Percentiles rank a stretch among this genome's conserved stretches.
Evolutionary conservation across 179 eudicot species (phyloP).

Genomic region (Sideroxylon spinosum): DNA sequence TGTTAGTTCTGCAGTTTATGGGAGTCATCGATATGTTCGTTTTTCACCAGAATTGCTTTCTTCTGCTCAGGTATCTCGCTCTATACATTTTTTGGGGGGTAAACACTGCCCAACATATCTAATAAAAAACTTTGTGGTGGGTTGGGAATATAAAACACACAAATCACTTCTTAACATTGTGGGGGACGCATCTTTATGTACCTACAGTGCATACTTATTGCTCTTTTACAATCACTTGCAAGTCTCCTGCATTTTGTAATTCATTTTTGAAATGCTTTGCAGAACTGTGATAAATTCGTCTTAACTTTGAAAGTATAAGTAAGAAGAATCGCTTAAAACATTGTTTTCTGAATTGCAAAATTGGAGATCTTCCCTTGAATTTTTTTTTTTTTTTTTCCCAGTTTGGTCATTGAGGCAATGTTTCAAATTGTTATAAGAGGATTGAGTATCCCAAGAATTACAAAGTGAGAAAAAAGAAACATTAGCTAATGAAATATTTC

Average conservation of each 20-base stretch:
- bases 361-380: neutral
- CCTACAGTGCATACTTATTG: too few species aligned
- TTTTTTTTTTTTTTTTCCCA: neutral
- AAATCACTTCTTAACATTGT: too few species aligned
- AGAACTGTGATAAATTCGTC: neutral
- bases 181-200: too few species aligned
- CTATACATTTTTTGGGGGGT: neutral
- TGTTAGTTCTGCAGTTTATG: conserved; percentile 97
- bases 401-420: neutral
- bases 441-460: neutral
- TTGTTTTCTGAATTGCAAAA: neutral
- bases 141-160: too few species aligned
- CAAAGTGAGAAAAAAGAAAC: neutral
- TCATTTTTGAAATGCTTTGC: neutral
- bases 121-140: too few species aligned
- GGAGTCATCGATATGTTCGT: conserved; percentile 93
- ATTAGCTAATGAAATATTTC: neutral
- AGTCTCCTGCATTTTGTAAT: too few species aligned
- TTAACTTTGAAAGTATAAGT: neutral
- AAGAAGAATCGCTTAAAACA: neutral
- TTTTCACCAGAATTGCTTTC: conserved; percentile 90
- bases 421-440: neutral
- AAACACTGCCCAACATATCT: too few species aligned
- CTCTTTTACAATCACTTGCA: too few species aligned
- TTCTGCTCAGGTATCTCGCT: conserved; percentile 75